Evolutionary conservation across 345 rosid genomes (phyloP).

Genomic region (Cochlearia excelsa): DNA sequence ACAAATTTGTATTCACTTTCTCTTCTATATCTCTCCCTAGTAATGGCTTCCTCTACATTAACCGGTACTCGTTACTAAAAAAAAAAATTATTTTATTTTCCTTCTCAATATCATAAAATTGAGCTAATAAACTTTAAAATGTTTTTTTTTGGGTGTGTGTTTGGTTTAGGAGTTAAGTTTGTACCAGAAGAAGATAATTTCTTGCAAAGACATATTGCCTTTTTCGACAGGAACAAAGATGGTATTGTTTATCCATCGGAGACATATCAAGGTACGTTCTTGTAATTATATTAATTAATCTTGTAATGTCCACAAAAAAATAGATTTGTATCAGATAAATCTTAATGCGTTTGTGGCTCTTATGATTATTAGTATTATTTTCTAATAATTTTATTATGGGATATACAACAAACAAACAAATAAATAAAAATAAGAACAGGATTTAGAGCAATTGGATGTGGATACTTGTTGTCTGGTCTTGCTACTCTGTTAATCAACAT

Average conservation of each 20-base stretch:
- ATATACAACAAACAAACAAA: not conserved
- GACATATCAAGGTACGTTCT: slow-evolving; percentile 57
- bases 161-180: slow-evolving; percentile 22
- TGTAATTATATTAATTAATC: slow-evolving; percentile 10
- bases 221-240: slow-evolving; percentile 75
- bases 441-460: slow-evolving; percentile 61
- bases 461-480: slow-evolving; percentile 39
- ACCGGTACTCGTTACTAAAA: slow-evolving; percentile 20
- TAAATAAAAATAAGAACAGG: slow-evolving; percentile 36
- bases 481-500: slow-evolving; percentile 48
- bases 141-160: not conserved
- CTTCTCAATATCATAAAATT: not conserved
- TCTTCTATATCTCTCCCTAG: slow-evolving; percentile 11
- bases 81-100: not conserved
- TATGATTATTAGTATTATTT: not conserved
- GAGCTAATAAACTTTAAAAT: not conserved
- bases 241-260: slow-evolving; percentile 80
- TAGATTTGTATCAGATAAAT: not conserved
- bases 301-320: not conserved
- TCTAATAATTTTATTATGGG: not conserved
- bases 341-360: not conserved
- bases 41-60: slow-evolving; percentile 29
- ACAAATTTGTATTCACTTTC: not conserved
- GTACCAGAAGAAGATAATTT: slow-evolving; percentile 41
- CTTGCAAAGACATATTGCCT: slow-evolving; percentile 74